Evolutionary conservation across 2,329 filamentous ascomycete species (phyloP), one percentile per base, ranked within the genome.

Genomic region (Lachnellula hyalina): DNA sequence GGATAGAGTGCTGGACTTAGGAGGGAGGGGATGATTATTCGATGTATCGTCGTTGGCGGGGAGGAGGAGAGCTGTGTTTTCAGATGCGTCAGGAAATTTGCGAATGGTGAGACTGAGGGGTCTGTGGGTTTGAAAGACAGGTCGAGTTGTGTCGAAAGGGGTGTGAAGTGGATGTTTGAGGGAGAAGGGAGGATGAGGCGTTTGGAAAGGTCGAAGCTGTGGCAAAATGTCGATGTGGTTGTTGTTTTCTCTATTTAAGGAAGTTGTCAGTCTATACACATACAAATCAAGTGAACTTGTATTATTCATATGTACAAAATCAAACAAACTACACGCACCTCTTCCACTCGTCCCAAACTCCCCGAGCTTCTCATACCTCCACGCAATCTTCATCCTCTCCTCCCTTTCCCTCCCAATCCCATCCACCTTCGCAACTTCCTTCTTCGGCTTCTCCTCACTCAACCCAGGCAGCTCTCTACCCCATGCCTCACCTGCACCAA

Each of bases 321-420:
- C 42, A 56, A 54, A 55, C 50, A 47, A 48, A 40, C 53, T 60
- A 49, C 53, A 63, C 66, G 65, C 74, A 75, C 57, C 75, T 75
- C 58, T 75, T 28, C 53, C 49, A 34, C 45, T 52, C 3, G 77
- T 78, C 42, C 84, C 84, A 63, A 85, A 85, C 61, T 87, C 86
- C 15, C 88, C 87, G 51, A 97, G 72, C 35, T 84, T 82, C 72
- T 97, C 92, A 73, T 99, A 99, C 70, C 94, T 82, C 94, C 94
- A 99, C 3, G 94, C 94, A 75, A 99, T 99, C 75, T 96, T 97
- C 94, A 99, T 97, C 72, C 86, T 92, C 59, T 93, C 88, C 14
- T 79, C 77, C 40, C 61, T 70, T 73, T 70, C 70, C 66, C 49
- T 65, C 8, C 44, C 44, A 46, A 46, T 46, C 14, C 44, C 44